phyloP scores from a whole-genome alignment of 768 basidiomycete species.

The Amanita fuliginea region DNA sequence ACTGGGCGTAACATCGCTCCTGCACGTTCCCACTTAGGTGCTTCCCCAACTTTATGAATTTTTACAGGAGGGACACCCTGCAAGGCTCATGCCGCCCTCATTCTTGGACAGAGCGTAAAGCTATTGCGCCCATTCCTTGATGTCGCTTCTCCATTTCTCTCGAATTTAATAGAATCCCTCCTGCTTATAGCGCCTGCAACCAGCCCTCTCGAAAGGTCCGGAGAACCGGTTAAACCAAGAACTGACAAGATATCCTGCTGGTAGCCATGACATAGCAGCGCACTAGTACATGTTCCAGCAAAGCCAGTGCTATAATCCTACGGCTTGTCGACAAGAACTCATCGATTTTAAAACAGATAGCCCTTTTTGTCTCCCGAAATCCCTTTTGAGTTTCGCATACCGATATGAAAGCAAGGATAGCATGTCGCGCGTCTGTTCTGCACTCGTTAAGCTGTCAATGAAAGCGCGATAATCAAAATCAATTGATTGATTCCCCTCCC shows the following conservation, averaged over 20 bases:
- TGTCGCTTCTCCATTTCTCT: too few species aligned
- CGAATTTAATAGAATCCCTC: conserved; percentile 20
- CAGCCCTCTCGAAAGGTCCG: too few species aligned
- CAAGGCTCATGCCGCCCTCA: conserved; percentile 28
- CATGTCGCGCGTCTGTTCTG: conserved; percentile 44
- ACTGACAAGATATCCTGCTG: too few species aligned
- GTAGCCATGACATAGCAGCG: conserved; percentile 25
- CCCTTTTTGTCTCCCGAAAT: conserved; percentile 26
- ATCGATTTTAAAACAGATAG: conserved; percentile 38
- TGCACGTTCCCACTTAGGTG: conserved; percentile 21
- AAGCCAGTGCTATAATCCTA: conserved; percentile 42
- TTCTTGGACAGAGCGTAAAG: conserved; percentile 25
- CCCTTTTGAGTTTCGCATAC: not conserved
- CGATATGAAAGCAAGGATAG: conserved; percentile 42
- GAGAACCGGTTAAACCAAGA: too few species aligned
- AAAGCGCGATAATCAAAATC: conserved; percentile 26
- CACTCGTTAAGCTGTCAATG: conserved; percentile 38
- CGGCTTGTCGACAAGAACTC: conserved; percentile 21
- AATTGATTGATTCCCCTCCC: conserved; percentile 13
- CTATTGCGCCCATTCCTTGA: conserved; percentile 36
- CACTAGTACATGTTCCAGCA: not conserved
- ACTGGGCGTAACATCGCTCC: conserved; percentile 17
- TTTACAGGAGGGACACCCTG: conserved; percentile 28
- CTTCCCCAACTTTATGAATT: conserved; percentile 36
- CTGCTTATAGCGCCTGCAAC: conserved; percentile 11